phyloP scores from a whole-genome alignment of 1,284 basidiomycete genomes.

The Ceratobasidium sp. region DNA sequence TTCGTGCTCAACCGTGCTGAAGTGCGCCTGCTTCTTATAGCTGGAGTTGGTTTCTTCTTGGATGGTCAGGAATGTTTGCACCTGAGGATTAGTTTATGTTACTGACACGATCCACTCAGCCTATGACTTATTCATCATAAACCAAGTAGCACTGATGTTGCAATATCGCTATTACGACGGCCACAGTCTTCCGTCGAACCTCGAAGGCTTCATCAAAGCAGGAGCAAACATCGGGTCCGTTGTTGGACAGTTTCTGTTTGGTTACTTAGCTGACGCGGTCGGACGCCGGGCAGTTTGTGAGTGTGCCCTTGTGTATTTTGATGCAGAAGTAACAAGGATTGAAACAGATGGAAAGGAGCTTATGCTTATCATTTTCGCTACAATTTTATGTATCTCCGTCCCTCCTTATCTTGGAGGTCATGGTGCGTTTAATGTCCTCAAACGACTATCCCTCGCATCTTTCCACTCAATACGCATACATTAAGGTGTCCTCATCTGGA shows the following conservation, averaged over 20 bases:
- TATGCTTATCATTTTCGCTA: slow-evolving; percentile 71
- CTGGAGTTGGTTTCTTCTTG: slow-evolving; percentile 73
- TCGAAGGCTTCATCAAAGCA: slow-evolving; percentile 57
- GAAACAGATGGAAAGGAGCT: slow-evolving; percentile 73
- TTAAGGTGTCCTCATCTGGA: slow-evolving; percentile 38
- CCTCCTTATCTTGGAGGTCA: slow-evolving; percentile 23
- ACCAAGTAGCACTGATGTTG: slow-evolving; percentile 79
- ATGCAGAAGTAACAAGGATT: not conserved
- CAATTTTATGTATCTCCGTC: slow-evolving; percentile 39
- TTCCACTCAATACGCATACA: too few species aligned
- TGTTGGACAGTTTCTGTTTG: slow-evolving; percentile 76
- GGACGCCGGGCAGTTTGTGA: slow-evolving; percentile 74
- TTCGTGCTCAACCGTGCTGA: slow-evolving; percentile 59
- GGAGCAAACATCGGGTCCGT: slow-evolving; percentile 49
- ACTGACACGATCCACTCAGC: slow-evolving; percentile 56
- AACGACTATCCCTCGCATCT: not conserved
- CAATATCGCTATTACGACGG: slow-evolving; percentile 69
- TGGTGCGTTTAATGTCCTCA: not conserved
- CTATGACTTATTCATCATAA: slow-evolving; percentile 81
- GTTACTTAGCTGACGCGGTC: slow-evolving; percentile 69
- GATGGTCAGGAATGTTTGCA: slow-evolving; percentile 58
- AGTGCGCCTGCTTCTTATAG: slow-evolving; percentile 63
- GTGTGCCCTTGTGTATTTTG: slow-evolving; percentile 44
- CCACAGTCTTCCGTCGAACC: slow-evolving; percentile 58
- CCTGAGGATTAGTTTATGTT: not conserved